These are phyloP conservation scores for Trypanosoma boissoni DNA, from an alignment of 208 protist species.

Conservation along the genomic window DNA sequence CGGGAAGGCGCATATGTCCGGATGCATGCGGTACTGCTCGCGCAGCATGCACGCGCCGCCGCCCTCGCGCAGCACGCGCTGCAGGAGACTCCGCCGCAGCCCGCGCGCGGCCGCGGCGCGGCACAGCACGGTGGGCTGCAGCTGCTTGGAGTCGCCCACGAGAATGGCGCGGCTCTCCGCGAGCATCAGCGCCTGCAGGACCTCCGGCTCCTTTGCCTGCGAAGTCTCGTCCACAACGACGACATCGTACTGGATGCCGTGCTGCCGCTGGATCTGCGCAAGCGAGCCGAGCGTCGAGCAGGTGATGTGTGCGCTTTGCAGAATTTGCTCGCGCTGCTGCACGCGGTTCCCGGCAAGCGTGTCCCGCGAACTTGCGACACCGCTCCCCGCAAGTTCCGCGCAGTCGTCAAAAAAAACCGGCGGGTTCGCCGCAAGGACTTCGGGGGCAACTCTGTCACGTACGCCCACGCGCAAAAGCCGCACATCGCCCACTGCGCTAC, in stretches of 20 bases:
- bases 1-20: conserved; percentile 81
- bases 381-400: conserved; percentile 1
- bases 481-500: too few relatives aligned
- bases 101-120: conserved; percentile 46
- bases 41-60: conserved; percentile 61
- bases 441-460: conserved; percentile 50
- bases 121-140: conserved; percentile 88
- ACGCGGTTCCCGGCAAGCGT: background rate
- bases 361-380: background rate
- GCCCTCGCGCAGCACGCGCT: conserved; percentile 67
- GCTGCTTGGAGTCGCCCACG: conserved; percentile 88
- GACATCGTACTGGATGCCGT: conserved; percentile 50
- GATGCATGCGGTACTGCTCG: conserved; percentile 91
- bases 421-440: conserved; percentile 39
- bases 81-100: conserved; percentile 62
- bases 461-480: conserved; percentile 66
- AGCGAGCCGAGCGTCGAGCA: conserved; percentile 84
- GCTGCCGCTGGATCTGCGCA: conserved; percentile 43
- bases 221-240: conserved; percentile 93
- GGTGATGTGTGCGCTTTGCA: conserved; percentile 43
- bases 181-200: conserved; percentile 69
- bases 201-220: conserved; percentile 87
- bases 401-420: conserved; percentile 74
- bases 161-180: conserved; percentile 56
- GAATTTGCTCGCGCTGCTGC: conserved; percentile 26